Evolutionary conservation across 2,329 filamentous ascomycete genomes (phyloP).

Genomic region (Hypoxylon sp.): DNA sequence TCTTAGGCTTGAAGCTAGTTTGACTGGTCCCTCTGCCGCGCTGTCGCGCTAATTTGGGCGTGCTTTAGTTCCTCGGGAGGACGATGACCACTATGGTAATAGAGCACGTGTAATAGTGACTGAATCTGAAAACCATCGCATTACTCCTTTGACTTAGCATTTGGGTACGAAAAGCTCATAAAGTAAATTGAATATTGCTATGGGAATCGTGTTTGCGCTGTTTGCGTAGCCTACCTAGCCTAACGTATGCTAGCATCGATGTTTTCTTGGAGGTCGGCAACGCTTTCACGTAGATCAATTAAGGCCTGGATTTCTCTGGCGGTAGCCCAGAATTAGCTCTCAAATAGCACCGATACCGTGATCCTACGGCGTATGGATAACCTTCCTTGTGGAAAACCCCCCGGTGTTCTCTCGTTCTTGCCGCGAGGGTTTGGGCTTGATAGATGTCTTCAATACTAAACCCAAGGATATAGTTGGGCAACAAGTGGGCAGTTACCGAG

Average conservation of each 20-base stretch:
- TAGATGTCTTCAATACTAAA: too few species aligned
- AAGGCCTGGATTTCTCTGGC: not conserved
- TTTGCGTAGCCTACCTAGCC: not conserved
- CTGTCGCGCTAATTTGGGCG: constrained; percentile 9
- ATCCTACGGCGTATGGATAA: not conserved
- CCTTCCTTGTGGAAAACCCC: not conserved
- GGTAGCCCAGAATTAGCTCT: not conserved
- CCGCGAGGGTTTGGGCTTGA: not conserved
- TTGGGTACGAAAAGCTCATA: not conserved
- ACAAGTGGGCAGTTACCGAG: too few species aligned
- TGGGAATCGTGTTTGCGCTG: not conserved
- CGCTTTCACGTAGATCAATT: not conserved
- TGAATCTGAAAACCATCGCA: not conserved
- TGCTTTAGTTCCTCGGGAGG: not conserved
- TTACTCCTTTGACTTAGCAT: not conserved
- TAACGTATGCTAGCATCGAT: not conserved
- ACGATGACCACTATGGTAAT: constrained; percentile 1
- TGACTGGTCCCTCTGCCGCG: constrained; percentile 19
- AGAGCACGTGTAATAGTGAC: constrained; percentile 3
- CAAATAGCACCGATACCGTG: not conserved
- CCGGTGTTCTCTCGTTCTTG: not conserved
- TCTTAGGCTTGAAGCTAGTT: not conserved
- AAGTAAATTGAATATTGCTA: not conserved
- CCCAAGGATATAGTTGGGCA: too few species aligned
- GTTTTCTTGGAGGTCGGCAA: not conserved